Percentiles rank a stretch among this genome's conserved stretches.
Evolutionary conservation across 2,329 filamentous ascomycete species (phyloP).

Genomic region (Talaromyces sp.): DNA sequence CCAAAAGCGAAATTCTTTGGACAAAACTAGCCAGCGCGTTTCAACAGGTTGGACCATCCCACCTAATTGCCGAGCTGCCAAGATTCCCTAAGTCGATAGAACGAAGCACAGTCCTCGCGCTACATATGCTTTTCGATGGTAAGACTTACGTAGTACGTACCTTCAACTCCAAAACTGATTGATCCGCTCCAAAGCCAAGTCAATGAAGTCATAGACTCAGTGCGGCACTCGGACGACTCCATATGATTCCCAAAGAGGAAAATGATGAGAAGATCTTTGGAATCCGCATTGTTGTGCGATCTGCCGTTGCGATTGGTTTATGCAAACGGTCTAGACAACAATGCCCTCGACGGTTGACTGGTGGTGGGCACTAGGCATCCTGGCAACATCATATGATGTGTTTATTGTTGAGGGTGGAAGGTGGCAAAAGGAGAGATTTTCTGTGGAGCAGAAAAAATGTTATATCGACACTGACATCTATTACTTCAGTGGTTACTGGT

Average conservation of each 20-base stretch:
- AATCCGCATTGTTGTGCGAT: background rate
- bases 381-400: background rate
- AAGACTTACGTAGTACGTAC: background rate
- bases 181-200: background rate
- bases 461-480: background rate
- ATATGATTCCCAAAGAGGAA: background rate
- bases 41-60: background rate
- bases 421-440: background rate
- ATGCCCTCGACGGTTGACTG: background rate
- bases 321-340: background rate
- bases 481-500: background rate
- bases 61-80: background rate
- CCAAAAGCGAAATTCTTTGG: background rate
- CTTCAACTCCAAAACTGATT: background rate
- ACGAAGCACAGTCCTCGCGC: background rate
- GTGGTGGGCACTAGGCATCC: no score
- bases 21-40: background rate
- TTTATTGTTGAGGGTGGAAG: background rate
- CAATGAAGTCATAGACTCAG: slow-evolving; percentile 1
- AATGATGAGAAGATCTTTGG: background rate
- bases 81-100: background rate
- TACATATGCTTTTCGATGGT: background rate
- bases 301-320: background rate
- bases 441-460: background rate
- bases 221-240: background rate